A percentile compares a stretch with the other conserved stretches of the same genome.
phyloP scores from a whole-genome alignment of 139 green algal species.

The Raphidocelis subcapitata region DNA sequence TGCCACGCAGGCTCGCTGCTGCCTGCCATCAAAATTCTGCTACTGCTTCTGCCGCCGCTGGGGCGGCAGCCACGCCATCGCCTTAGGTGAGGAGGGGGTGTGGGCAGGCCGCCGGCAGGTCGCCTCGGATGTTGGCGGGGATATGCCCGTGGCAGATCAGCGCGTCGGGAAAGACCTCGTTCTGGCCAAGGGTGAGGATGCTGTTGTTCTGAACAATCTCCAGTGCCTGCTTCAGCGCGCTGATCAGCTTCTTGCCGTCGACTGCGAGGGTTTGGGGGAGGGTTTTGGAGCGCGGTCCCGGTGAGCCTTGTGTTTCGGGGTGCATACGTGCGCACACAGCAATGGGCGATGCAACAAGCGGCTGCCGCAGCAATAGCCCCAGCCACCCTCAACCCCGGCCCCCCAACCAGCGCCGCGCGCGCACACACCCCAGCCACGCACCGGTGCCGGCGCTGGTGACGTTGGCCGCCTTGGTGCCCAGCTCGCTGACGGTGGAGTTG shows the following conservation, averaged over 20 bases:
- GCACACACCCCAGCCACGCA: conserved; percentile 4
- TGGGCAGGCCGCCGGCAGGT: neutral
- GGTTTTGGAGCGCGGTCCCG: no score
- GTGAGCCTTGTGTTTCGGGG: no score
- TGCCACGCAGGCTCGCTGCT: no score
- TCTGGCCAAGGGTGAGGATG: conserved; percentile 12
- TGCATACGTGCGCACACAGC: no score
- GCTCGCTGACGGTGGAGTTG: neutral
- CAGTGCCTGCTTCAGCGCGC: neutral
- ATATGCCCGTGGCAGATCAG: conserved; percentile 3
- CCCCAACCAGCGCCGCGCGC: neutral
- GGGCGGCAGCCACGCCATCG: no score
- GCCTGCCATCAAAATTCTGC: no score
- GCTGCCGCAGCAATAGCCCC: no score
- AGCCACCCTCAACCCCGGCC: no score
- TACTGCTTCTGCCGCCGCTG: no score
- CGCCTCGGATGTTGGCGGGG: neutral
- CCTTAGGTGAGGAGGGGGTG: neutral
- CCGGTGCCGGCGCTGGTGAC: conserved; percentile 3
- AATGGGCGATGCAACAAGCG: no score
- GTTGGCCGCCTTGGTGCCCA: neutral
- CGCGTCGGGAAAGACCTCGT: neutral
- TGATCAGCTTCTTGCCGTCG: no score
- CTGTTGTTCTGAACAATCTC: conserved; percentile 12
- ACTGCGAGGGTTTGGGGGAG: no score